Evolutionary conservation across 371 early-diverging fungal genomes (phyloP), one percentile per base, ranked within the genome.

Genomic region (Dichotomocladium elegans): DNA sequence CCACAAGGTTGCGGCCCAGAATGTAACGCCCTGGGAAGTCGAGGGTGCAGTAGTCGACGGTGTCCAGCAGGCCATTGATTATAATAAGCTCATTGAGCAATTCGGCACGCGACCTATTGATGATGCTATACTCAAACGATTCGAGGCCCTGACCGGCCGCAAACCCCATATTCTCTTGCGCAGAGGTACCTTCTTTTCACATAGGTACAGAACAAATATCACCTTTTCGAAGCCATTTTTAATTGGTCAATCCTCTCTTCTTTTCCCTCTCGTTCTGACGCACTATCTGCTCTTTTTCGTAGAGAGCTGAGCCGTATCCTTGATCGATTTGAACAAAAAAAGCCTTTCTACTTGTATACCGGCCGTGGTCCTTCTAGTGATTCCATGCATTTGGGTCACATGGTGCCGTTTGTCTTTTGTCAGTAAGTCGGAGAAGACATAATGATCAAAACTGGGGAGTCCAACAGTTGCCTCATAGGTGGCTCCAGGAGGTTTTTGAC

Each of bases 371-470:
- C 99, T 22, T 92, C 93, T 47, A 87, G 91, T 55, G 90, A 86
- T 33, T 88, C 89, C 68, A 99, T 99, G 99, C 99, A 99, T 66
- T 71, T 99, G 35, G 99, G 99, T 11, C 99, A 99, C 69, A 91
- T 98, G 88, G 78, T 99, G 47, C 99, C 99, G 25, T 99, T 99
- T 74, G 60, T 96, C 30, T 95, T 99, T 59, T 98, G 99, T 86
- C 93, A 98, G 91, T 92, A 85, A 73, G 75, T 60, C 3, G 2
- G 12, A 2, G 15, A 12, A 21, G 10, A 37, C 10, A 27, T 17
- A n/a, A 0, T 9, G n/a, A n/a, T n/a, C n/a, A n/a, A n/a, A n/a
- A n/a, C n/a, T n/a, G n/a, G n/a, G n/a, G n/a, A n/a, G n/a, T n/a
- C n/a, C n/a, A n/a, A n/a, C n/a, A n/a, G 22, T 4, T 34, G 11